Percentiles rank a stretch among this genome's conserved stretches.
phyloP scores from a whole-genome alignment of 192 early-diverging fungal genomes.

The Coemansia sp. region DNA sequence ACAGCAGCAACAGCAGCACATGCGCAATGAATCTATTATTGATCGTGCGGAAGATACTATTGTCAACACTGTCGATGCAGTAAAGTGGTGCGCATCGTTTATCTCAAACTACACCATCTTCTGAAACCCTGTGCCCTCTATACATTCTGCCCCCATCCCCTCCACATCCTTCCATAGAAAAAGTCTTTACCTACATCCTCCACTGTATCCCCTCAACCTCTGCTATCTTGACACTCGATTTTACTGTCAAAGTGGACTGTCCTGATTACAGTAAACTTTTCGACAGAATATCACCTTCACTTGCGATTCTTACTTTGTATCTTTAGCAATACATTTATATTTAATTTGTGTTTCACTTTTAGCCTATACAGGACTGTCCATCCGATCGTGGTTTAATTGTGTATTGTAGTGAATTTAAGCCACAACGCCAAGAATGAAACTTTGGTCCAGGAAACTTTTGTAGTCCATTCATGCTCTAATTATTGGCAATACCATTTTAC shows the following conservation, averaged over 20 bases:
- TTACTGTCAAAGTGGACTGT: no score
- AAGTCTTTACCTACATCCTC: background rate
- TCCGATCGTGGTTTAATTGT: no score
- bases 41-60: slow-evolving; percentile 54
- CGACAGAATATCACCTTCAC: background rate
- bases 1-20: slow-evolving; percentile 3
- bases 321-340: background rate
- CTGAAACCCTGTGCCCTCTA: no score
- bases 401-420: no score
- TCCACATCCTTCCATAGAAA: background rate
- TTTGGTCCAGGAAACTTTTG: no score
- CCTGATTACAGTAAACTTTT: no score
- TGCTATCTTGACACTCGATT: background rate
- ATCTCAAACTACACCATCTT: slow-evolving; percentile 56
- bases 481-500: no score
- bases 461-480: no score
- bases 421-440: no score
- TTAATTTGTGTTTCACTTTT: background rate
- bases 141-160: background rate
- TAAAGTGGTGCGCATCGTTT: slow-evolving; percentile 57
- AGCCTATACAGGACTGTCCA: background rate
- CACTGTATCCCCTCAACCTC: background rate
- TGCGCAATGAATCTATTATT: slow-evolving; percentile 50
- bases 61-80: slow-evolving; percentile 55
- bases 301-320: background rate